Conservation (phyloP, 805 yeast genomes). For the Zygotorulaspora florentina region DNA sequence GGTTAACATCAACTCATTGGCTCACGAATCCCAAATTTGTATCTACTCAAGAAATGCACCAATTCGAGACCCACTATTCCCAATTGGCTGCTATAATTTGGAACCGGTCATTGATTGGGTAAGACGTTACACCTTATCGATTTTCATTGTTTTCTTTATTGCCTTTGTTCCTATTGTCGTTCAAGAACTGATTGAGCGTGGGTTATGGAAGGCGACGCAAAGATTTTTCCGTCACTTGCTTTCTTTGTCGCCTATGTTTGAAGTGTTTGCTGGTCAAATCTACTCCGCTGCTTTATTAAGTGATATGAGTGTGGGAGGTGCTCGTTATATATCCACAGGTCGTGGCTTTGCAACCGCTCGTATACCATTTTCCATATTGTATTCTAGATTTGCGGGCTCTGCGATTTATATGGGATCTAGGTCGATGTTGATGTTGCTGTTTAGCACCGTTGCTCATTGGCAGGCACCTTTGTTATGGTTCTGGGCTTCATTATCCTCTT, state of each 20-base stretch:
- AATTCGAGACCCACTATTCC: conserved; percentile 59
- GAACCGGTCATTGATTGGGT: conserved; percentile 76
- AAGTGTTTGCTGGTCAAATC: conserved; percentile 77
- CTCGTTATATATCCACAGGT: conserved; percentile 81
- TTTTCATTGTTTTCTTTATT: conserved; percentile 76
- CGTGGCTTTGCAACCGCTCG: conserved; percentile 83
- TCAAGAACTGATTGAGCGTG: conserved; percentile 79
- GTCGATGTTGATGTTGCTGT: conserved; percentile 64
- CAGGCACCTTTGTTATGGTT: conserved; percentile 93
- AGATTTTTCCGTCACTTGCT: conserved; percentile 65
- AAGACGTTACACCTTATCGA: conserved; percentile 73
- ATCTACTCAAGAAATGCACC: conserved; percentile 61
- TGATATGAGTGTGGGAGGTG: conserved; percentile 80
- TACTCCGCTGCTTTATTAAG: conserved; percentile 67
- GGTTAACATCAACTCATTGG: conserved; percentile 66
- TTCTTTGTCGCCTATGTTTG: conserved; percentile 75
- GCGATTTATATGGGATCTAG: conserved; percentile 84
- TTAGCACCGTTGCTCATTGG: conserved; percentile 79
- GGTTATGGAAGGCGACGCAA: conserved; percentile 68
- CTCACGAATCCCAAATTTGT: conserved; percentile 69
- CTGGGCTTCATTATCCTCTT: conserved; percentile 88
- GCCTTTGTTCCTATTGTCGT: conserved; percentile 74
- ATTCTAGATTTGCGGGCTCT: conserved; percentile 74
- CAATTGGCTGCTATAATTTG: conserved; percentile 70
- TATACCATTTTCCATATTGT: conserved; percentile 68